Evolutionary conservation across 2,329 filamentous ascomycete genomes (phyloP), one percentile per base, ranked within the genome.

Genomic region (Alternaria dauci): DNA sequence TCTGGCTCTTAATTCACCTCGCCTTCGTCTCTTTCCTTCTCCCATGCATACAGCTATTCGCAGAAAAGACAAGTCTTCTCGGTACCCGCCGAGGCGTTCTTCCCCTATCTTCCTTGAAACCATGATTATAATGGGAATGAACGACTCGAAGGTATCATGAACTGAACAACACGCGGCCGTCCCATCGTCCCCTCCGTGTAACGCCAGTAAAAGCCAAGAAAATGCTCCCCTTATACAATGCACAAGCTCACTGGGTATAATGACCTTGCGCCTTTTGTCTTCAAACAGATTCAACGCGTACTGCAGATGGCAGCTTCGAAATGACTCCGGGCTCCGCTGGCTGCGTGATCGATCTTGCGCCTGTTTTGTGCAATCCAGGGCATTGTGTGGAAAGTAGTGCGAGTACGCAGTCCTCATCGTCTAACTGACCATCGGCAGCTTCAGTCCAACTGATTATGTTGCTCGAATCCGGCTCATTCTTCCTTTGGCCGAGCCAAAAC

Each of bases 71-170:
- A 38, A 50, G 6, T 25, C 46, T 38, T 50, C 46, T 36, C 46
- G 46, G 46, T 50, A 50, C 39, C 41, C 41, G 41, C 34, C 51
- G 48, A 58, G 28, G 42, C 41, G 32, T 46, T 41, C 32, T 28
- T 38, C 55, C 34, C 3, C 6, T 16, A 34, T 39, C 50, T 28
- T 36, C 32, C 28, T 32, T 26, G 12, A 54, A 25, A 34, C 51
- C 36, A 16, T 54, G 42, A 58, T 58, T 58, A 54, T 23, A 58
- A 54, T 36, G 32, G 38, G 34, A 59, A 34, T 44, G 46, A 55
- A 59, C 38, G 42, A 48, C 47, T 34, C 46, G 53, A 56, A 59
- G 57, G 52, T 59, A 59, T 59, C 57, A 59, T 59, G 38, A 55
- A 39, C 34, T 23, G 32, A 50, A 50, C 46, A 25, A 39, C 38